Evolutionary conservation across 1,139 yeast genomes (phyloP), one percentile per base, ranked within the genome.

Genomic region (Meyerozyma smithsonii): DNA sequence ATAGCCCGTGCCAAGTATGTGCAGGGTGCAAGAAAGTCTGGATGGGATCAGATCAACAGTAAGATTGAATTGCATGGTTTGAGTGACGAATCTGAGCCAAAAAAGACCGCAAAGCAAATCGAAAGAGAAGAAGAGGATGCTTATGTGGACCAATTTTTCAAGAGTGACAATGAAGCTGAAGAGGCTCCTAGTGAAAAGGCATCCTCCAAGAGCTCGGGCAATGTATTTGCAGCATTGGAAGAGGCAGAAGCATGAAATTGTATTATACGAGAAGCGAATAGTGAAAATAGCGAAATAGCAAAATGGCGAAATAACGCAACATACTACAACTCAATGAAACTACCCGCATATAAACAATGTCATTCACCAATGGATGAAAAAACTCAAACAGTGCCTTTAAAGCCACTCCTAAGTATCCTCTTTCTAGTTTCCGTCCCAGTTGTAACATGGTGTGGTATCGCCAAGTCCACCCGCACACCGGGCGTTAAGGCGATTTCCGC

Each of bases 11-110:
- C 86, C 19, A 79, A 71, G 53, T 77, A 68, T 52, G 78, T 83
- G 12, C 83, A 77, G 49, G 65, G 61, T 21, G 69, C 83, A 4
- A 71, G 92, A 58, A 83, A 82, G 56, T 65, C 85, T 1, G 84
- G 81, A 12, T 84, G 92, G 92, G 89, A 82, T 37, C 67, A 71
- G 40, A 81, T 81, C 41, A 84, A 84, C 55, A 68, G 70, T 42
- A 58, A 59, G 32, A 73, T 76, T 23, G 64, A 55, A 35, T 59
- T 64, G 36, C 59, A 59, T 36, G 51, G 61, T 38, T 54, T 42
- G 12, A 37, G 42, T 37, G 42, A 36, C 14, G 45, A 38, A 12
- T 33, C 16, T 3, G 12, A n/a, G 7, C 19, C 33, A 7, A 26
- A 11, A 15, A 28, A 36, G 18, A 19, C 37, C 8, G 33, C 21